These are phyloP conservation scores for Primulina huaijiensis DNA, from an alignment of 257 asterid species.

Conservation along the genomic window DNA sequence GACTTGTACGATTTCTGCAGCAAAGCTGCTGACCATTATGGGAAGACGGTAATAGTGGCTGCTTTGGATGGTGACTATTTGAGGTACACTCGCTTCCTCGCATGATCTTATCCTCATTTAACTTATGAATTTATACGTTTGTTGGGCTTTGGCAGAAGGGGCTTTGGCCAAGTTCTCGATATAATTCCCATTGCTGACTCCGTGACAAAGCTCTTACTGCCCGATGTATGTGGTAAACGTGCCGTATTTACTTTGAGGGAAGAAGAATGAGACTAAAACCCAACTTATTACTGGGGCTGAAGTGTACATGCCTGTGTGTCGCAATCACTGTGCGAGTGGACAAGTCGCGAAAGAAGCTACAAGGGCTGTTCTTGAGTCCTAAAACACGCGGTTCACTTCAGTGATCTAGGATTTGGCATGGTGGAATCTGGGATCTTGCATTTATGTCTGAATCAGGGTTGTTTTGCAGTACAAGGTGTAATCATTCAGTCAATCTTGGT, in stretches of 20 bases:
- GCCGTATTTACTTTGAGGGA: constrained; percentile 88
- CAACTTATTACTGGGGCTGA: constrained; percentile 89
- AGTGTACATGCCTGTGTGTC: constrained; percentile 92
- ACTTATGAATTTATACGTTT: background rate
- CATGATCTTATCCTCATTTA: background rate
- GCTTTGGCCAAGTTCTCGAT: constrained; percentile 84
- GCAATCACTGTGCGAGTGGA: constrained; percentile 67
- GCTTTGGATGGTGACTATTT: constrained; percentile 96
- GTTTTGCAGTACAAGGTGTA: background rate
- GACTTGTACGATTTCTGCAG: constrained; percentile 86
- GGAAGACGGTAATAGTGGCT: constrained; percentile 81
- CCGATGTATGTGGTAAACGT: constrained; percentile 66
- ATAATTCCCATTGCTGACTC: constrained; percentile 83
- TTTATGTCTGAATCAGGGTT: background rate
- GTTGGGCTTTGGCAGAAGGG: constrained; percentile 51
- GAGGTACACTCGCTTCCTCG: constrained; percentile 43
- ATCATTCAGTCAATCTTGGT: background rate
- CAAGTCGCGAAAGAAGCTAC: constrained; percentile 81
- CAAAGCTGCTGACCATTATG: constrained; percentile 89
- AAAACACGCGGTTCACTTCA: constrained; percentile 29
- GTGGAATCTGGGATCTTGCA: background rate
- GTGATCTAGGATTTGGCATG: constrained; percentile 18
- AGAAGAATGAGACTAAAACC: constrained; percentile 69
- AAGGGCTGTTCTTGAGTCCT: constrained; percentile 56
- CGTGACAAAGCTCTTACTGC: constrained; percentile 70